Percentiles rank a stretch among this genome's conserved stretches.
Conservation (phyloP, 225 moss, liverwort and hornwort genomes). For the Pseudoscleropodium purum region DNA sequence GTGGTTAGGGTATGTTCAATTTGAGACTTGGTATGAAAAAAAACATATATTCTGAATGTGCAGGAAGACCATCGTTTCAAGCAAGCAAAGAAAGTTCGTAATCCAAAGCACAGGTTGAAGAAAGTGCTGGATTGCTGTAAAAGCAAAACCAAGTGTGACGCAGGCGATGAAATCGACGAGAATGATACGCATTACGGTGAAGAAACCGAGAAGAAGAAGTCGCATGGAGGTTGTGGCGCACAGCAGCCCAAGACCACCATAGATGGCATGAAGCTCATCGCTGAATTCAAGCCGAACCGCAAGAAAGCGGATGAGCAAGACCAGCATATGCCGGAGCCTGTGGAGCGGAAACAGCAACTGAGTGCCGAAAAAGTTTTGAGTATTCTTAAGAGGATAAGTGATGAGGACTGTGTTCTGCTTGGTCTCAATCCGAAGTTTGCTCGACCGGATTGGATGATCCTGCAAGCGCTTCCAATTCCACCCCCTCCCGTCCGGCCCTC, state of each 20-base stretch:
- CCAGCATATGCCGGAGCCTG: constrained; percentile 97
- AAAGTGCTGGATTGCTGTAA: constrained; percentile 98
- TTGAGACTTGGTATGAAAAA: neutral
- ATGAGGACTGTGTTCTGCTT: constrained; percentile 72
- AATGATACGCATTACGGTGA: constrained; percentile 57
- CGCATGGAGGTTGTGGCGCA: constrained; percentile 96
- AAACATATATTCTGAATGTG: neutral
- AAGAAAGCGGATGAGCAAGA: constrained; percentile 82
- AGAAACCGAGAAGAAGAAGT: constrained; percentile 83
- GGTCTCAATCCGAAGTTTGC: constrained; percentile 91
- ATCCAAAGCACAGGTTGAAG: constrained; percentile 96
- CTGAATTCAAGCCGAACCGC: constrained; percentile 72
- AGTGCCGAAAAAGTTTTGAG: constrained; percentile 96
- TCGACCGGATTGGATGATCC: constrained; percentile 95
- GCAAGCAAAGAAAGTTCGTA: constrained; percentile 90
- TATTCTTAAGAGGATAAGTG: constrained; percentile 86
- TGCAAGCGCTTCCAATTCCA: constrained; percentile 95
- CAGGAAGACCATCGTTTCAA: constrained; percentile 97
- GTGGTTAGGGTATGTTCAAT: neutral
- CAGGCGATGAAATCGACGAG: constrained; percentile 78
- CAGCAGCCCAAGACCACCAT: constrained; percentile 93
- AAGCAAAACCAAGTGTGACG: constrained; percentile 88
- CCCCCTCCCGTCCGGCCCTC: constrained; percentile 97
- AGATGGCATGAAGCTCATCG: constrained; percentile 96
- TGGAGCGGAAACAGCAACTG: constrained; percentile 90